These are phyloP conservation scores for Chlamydomonas reinhardtii DNA, from an alignment of 163 green algal genomes.

Conservation along the genomic window DNA sequence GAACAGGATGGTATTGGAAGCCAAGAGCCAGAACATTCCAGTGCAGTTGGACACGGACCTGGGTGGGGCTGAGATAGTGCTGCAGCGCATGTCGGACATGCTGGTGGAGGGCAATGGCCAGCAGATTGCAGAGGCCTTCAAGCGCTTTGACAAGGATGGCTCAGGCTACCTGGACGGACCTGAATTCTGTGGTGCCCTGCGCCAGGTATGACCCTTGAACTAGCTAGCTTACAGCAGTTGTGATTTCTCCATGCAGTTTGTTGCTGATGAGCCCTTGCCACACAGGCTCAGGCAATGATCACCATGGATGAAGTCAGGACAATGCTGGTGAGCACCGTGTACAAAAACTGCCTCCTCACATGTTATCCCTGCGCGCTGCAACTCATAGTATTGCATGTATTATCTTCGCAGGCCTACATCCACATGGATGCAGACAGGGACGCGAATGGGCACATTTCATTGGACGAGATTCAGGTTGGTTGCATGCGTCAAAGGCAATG, in stretches of 20 bases:
- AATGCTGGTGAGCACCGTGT: constrained; percentile 5
- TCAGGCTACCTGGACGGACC: constrained; percentile 26
- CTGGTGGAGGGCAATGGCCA: not conserved
- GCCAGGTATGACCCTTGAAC: not conserved
- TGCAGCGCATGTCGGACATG: not conserved
- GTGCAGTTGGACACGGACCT: not conserved
- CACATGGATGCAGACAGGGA: constrained; percentile 28
- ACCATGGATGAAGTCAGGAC: constrained; percentile 16
- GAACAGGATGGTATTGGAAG: constrained; percentile 24
- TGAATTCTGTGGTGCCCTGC: constrained; percentile 19
- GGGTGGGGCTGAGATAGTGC: constrained; percentile 22
- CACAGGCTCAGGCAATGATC: constrained; percentile 1
- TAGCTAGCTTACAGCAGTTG: not conserved
- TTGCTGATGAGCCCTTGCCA: not conserved
- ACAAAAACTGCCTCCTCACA: not conserved
- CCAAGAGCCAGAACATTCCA: not conserved
- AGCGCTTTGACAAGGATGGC: not conserved
- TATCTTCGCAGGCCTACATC: constrained; percentile 11
- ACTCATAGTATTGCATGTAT: not conserved
- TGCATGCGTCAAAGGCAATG: too few species aligned
- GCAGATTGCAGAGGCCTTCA: not conserved
- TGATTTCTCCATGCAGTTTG: not conserved
- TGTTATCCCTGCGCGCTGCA: too few species aligned
- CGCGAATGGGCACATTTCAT: not conserved
- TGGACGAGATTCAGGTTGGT: constrained; percentile 28